Conservation (phyloP, 2,329 filamentous ascomycete genomes). For the Penicillium sp. region DNA sequence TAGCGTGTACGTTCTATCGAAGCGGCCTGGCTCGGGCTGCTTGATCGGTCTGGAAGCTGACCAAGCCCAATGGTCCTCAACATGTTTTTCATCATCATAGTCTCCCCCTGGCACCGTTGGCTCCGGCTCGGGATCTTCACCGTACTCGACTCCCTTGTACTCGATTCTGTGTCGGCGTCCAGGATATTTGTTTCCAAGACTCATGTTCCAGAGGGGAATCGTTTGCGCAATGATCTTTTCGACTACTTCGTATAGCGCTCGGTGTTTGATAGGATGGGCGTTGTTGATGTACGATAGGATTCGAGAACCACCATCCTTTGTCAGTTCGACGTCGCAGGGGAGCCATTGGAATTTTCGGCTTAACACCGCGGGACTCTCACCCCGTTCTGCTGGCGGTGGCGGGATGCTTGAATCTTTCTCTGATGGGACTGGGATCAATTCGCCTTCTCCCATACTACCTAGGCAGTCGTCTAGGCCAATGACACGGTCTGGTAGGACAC, state of each 20-base stretch:
- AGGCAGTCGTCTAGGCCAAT: slow-evolving; percentile 28
- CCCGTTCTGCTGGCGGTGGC: neutral
- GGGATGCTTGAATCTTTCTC: slow-evolving; percentile 7
- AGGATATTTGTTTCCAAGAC: slow-evolving; percentile 17
- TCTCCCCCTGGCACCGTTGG: neutral
- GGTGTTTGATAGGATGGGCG: slow-evolving; percentile 38
- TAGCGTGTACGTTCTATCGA: slow-evolving; percentile 1
- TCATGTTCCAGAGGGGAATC: slow-evolving; percentile 32
- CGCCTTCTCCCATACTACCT: slow-evolving; percentile 13
- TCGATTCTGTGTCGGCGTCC: slow-evolving; percentile 27
- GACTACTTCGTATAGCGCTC: slow-evolving; percentile 37
- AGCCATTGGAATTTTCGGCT: slow-evolving; percentile 50
- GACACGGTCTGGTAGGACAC: slow-evolving; percentile 20
- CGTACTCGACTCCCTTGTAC: neutral
- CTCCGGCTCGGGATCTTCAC: slow-evolving; percentile 33
- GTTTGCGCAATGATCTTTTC: slow-evolving; percentile 39
- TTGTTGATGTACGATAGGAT: slow-evolving; percentile 49
- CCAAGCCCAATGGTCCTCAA: neutral
- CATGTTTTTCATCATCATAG: neutral
- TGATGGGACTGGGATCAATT: slow-evolving; percentile 11
- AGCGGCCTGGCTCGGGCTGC: slow-evolving; percentile 15
- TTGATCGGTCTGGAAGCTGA: slow-evolving; percentile 1
- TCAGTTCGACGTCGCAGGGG: slow-evolving; percentile 40
- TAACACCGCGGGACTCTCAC: neutral
- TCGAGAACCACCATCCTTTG: slow-evolving; percentile 14